Percentiles rank a stretch among this genome's conserved stretches.
Evolutionary conservation across 805 yeast species (phyloP).

Genomic region (Saturnispora sanitii): DNA sequence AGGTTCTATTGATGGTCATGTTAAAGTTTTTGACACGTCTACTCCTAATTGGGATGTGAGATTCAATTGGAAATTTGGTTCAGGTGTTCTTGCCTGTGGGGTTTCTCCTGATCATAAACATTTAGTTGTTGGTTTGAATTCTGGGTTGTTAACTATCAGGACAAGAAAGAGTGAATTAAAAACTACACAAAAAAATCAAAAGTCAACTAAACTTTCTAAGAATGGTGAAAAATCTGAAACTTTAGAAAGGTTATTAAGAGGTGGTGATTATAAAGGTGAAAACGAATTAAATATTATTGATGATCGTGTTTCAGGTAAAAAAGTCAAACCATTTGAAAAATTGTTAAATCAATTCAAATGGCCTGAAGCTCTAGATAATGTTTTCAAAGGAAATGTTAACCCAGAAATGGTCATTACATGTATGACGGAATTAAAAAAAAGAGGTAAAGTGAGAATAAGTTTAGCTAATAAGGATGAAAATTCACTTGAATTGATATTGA

Average conservation of each 20-base stretch:
- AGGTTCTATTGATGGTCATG: constrained; percentile 95
- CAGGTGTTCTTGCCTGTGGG: constrained; percentile 83
- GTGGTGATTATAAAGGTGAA: constrained; percentile 85
- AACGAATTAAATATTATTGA: constrained; percentile 64
- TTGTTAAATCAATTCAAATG: constrained; percentile 82
- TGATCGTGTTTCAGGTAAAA: constrained; percentile 48
- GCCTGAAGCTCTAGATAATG: constrained; percentile 86
- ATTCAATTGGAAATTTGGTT: constrained; percentile 96
- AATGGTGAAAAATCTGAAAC: constrained; percentile 45
- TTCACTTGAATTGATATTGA: constrained; percentile 66
- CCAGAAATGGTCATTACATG: constrained; percentile 76
- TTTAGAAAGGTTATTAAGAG: constrained; percentile 77
- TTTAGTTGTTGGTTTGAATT: constrained; percentile 82
- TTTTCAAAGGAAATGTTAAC: constrained; percentile 55
- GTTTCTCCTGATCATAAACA: constrained; percentile 83
- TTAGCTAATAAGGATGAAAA: constrained; percentile 78
- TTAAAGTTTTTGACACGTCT: constrained; percentile 79
- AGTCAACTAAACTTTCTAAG: neutral
- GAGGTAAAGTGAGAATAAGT: constrained; percentile 84
- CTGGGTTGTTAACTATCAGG: constrained; percentile 81
- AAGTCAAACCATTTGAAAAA: constrained; percentile 72
- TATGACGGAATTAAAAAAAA: constrained; percentile 71
- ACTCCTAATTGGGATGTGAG: constrained; percentile 74
- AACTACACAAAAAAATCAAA: constrained; percentile 29
- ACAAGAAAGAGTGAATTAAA: constrained; percentile 60